Conservation (phyloP, 2,329 filamentous ascomycete genomes). For the Chrysosporium queenslandicum region DNA sequence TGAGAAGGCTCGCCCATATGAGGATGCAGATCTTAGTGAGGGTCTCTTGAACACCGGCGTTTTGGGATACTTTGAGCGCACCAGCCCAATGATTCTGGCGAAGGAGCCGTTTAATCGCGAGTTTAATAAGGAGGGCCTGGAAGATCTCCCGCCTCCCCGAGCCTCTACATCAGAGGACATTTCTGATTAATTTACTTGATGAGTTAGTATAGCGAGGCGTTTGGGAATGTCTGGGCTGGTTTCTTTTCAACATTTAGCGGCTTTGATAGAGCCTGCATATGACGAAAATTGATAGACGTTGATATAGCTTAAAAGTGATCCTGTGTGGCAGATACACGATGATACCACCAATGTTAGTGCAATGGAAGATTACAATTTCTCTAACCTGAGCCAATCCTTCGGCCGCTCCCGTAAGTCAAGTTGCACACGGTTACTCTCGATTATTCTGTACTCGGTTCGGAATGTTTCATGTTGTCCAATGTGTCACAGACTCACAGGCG, state of each 20-base stretch:
- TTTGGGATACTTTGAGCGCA: constrained; percentile 46
- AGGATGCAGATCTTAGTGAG: constrained; percentile 37
- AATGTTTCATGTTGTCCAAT: too few relatives aligned
- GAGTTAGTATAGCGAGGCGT: not conserved
- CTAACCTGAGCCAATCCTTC: too few relatives aligned
- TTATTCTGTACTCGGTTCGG: too few relatives aligned
- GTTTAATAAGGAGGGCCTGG: not conserved
- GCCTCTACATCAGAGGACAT: constrained; percentile 8
- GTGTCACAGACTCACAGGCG: too few relatives aligned
- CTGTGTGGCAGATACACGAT: too few relatives aligned
- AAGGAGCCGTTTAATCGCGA: constrained; percentile 9
- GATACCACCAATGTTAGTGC: too few relatives aligned
- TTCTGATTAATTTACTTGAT: constrained; percentile 10
- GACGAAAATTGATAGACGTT: constrained; percentile 2
- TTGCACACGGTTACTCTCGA: too few relatives aligned
- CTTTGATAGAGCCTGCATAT: not conserved
- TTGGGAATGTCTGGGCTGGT: not conserved
- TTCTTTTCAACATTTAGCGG: not conserved
- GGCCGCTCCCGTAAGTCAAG: too few relatives aligned
- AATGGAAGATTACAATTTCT: too few relatives aligned
- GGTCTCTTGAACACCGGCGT: constrained; percentile 42
- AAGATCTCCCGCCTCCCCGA: constrained; percentile 12
- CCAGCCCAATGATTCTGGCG: constrained; percentile 21
- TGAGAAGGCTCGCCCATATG: constrained; percentile 40
- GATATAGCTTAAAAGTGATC: too few relatives aligned